phyloP scores from a whole-genome alignment of 192 early-diverging fungal genomes.

The Spizellomyces punctatus region DNA sequence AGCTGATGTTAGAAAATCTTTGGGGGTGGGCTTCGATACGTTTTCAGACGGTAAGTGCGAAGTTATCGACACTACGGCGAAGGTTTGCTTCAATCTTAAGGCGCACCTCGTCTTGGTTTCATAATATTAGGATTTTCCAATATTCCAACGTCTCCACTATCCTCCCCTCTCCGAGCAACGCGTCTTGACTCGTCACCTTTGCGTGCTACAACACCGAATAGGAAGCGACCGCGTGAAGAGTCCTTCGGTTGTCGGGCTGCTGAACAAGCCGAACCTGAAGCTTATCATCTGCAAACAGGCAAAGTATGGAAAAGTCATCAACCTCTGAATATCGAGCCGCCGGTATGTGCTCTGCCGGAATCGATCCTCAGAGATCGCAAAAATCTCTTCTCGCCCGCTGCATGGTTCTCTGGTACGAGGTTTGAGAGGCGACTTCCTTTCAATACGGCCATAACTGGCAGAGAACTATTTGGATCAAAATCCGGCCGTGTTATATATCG shows the following conservation, averaged over 20 bases:
- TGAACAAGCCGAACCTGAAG: background rate
- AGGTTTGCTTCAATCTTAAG: no score
- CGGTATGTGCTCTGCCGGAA: background rate
- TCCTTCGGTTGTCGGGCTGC: background rate
- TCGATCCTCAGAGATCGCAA: background rate
- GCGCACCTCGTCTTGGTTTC: no score
- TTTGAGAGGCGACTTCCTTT: no score
- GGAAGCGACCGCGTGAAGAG: background rate
- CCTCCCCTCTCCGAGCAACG: background rate
- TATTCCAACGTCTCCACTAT: background rate
- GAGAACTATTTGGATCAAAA: no score
- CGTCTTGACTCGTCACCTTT: background rate
- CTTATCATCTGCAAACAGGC: background rate
- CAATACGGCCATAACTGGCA: no score
- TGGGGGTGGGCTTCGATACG: no score
- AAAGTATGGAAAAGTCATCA: background rate
- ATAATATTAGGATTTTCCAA: no score
- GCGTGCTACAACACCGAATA: background rate
- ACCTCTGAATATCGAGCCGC: background rate
- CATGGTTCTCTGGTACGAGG: no score
- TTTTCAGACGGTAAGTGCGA: no score
- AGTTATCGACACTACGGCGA: no score
- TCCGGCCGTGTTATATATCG: no score
- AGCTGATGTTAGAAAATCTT: no score
- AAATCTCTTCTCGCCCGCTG: background rate